phyloP scores from a whole-genome alignment of 192 early-diverging fungal genomes.

The Podila horticola region DNA sequence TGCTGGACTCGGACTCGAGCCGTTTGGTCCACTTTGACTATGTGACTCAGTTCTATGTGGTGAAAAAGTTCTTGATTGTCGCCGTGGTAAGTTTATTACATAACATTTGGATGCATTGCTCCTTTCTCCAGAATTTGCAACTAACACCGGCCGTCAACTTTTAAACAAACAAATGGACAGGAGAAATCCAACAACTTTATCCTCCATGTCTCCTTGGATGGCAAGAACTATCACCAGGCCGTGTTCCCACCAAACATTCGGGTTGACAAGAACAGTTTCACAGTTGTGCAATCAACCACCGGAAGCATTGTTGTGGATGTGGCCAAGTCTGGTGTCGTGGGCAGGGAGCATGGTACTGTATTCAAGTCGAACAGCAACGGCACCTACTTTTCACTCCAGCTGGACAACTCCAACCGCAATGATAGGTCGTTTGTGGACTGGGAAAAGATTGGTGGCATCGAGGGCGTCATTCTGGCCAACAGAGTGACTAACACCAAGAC shows the following conservation, averaged over 20 bases:
- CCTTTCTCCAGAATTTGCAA: neutral
- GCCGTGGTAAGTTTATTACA: conserved; percentile 60
- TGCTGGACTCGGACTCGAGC: conserved; percentile 48
- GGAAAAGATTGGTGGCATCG: conserved; percentile 90
- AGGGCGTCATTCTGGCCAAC: conserved; percentile 91
- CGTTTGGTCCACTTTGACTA: conserved; percentile 60
- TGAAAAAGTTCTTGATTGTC: conserved; percentile 77
- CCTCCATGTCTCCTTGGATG: conserved; percentile 82
- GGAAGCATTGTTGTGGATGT: conserved; percentile 85
- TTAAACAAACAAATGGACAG: conserved; percentile 7
- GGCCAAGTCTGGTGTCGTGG: conserved; percentile 59
- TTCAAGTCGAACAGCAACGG: conserved; percentile 93
- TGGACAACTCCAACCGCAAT: conserved; percentile 87
- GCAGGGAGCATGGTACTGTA: conserved; percentile 73
- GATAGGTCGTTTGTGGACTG: conserved; percentile 82
- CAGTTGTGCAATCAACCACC: conserved; percentile 85
- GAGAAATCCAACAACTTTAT: conserved; percentile 60
- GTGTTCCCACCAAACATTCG: conserved; percentile 86
- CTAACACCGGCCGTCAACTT: neutral
- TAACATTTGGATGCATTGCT: too few species aligned
- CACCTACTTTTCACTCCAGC: conserved; percentile 76
- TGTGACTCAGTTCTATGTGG: conserved; percentile 80
- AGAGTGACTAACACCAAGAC: conserved; percentile 78
- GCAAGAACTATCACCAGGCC: conserved; percentile 73
- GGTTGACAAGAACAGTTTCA: conserved; percentile 83